These are phyloP conservation scores for Theileria luwenshuni DNA, from an alignment of 169 alveolate genomes.

Conservation along the genomic window DNA sequence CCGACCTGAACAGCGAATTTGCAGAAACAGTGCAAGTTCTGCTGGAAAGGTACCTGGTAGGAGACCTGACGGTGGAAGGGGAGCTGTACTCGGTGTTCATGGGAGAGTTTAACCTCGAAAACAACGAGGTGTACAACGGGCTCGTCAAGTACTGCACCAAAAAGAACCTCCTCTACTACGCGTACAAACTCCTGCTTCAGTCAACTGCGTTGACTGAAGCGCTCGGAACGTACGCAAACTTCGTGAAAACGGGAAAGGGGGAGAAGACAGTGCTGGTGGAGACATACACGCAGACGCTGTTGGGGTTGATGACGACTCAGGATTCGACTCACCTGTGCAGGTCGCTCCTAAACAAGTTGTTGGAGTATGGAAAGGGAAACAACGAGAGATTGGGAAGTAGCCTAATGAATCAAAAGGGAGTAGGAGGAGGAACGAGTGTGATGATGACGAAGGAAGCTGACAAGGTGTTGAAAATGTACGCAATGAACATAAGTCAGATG, in stretches of 20 bases:
- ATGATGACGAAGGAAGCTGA: constrained; percentile 5
- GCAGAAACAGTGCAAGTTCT: constrained; percentile 49
- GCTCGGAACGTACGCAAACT: not conserved
- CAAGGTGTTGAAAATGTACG: constrained; percentile 1
- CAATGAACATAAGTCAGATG: not conserved
- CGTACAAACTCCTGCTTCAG: constrained; percentile 34
- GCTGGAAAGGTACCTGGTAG: constrained; percentile 50
- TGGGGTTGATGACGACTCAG: constrained; percentile 12
- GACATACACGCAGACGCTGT: constrained; percentile 37
- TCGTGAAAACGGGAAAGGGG: not conserved
- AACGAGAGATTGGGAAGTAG: too few relatives aligned
- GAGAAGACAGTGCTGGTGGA: constrained; percentile 15
- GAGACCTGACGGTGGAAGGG: constrained; percentile 35
- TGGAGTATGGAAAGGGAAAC: not conserved
- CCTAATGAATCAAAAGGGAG: too few relatives aligned
- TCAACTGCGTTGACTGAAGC: not conserved
- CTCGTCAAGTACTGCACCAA: constrained; percentile 43
- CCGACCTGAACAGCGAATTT: constrained; percentile 36
- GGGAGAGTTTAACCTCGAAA: constrained; percentile 42
- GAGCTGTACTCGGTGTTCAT: constrained; percentile 48
- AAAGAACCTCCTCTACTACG: constrained; percentile 36
- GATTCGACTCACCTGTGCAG: constrained; percentile 4
- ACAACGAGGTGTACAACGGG: constrained; percentile 17
- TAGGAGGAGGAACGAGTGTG: constrained; percentile 21
- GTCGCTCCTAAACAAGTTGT: not conserved